Evolutionary conservation across 2,329 filamentous ascomycete genomes (phyloP), one percentile per base, ranked within the genome.

Genomic region (Alternaria gansuensis): DNA sequence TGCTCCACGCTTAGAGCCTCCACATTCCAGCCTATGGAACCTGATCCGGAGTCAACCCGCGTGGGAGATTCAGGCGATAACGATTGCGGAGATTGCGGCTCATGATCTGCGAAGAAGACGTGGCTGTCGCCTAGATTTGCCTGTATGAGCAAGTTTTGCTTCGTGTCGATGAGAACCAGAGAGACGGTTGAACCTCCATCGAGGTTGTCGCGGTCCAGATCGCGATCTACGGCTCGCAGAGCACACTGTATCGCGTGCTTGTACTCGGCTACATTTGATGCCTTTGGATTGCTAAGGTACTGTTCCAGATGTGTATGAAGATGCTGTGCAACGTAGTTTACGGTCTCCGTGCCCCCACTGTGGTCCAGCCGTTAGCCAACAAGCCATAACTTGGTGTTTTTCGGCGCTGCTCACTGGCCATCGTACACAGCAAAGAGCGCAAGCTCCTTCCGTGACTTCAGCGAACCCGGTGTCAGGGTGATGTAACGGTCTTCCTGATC

Each of bases 111-210:
- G 51, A 66, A 65, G 21, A 66, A 54, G 40, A 64, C 57, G 34
- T 71, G 67, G 10, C 67, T 70, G 51, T 71, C 68, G 23, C 68
- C 68, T 2, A 71, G 39, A 39, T 71, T 62, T 21, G 67, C 67
- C 34, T 66, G 63, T 7, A 71, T 51, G 6, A 71, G 61, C 26
- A 70, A 50, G 28, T 59, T 66, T 31, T 68, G 68, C 43, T 64
- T 57, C 8, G 60, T 65, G 51, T 71, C 68, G 29, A 71, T 59
- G 50, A 71, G 48, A 13, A 59, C 62, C 3, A 71, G 55, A 4
- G 68, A 65, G 4, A 69, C 64, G 3, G 68, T 71, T n/a, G 68
- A 69, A 28, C 68, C 68, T 34, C 65, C 68, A 14, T 56, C 60
- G 36, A 65, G 62, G 31, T 67, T 52, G 8, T 58, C 55, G n/a